Percentiles rank a stretch among this genome's conserved stretches.
phyloP scores from a whole-genome alignment of 2,329 filamentous ascomycete species.

The Penicillium glabrum region DNA sequence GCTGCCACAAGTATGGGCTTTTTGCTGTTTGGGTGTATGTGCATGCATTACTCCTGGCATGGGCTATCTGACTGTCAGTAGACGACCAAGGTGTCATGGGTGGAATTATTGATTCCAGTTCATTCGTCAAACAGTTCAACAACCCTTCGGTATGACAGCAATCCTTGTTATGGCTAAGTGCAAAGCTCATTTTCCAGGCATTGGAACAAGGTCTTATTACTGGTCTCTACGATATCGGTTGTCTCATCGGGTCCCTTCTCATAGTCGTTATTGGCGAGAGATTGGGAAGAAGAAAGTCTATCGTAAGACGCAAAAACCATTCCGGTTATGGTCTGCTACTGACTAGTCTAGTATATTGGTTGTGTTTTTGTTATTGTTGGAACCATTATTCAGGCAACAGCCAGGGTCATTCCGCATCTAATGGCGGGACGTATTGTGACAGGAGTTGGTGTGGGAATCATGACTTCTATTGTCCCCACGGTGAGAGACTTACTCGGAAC shows the following conservation, averaged over 20 bases:
- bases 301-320: not conserved
- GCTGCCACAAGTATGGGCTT: not conserved
- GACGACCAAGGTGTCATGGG: not conserved
- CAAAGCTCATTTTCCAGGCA: not conserved
- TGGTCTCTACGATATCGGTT: not conserved
- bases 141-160: not conserved
- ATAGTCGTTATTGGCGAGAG: not conserved
- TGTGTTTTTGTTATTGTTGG: not conserved
- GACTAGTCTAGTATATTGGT: not conserved
- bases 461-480: not conserved
- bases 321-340: not conserved
- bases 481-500: not conserved
- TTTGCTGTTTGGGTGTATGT: not conserved
- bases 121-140: not conserved
- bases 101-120: not conserved
- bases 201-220: not conserved
- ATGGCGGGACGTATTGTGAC: not conserved
- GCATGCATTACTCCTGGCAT: not conserved
- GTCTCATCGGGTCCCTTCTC: not conserved
- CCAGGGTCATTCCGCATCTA: not conserved
- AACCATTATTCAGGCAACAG: not conserved
- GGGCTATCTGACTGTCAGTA: not conserved
- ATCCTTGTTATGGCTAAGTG: not conserved
- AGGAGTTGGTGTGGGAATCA: not conserved
- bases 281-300: not conserved